Percentiles rank a stretch among this genome's conserved stretches.
phyloP scores from a whole-genome alignment of 805 yeast species.

The Candida ovalis region DNA sequence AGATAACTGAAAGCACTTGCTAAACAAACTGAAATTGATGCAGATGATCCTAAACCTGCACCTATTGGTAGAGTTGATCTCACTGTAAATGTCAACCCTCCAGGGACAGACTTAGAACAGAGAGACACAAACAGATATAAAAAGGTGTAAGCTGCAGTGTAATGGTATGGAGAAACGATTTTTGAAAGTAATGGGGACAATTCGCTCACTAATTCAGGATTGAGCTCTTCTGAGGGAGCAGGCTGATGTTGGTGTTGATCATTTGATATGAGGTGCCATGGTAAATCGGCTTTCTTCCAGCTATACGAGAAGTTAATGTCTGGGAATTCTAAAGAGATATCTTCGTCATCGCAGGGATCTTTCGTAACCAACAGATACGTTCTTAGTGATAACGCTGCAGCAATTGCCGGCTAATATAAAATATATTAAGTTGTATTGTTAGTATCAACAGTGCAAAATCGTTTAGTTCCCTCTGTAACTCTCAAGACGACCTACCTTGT shows the following conservation, averaged over 20 bases:
- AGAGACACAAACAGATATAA: slow-evolving; percentile 68
- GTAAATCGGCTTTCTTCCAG: slow-evolving; percentile 63
- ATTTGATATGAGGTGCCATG: slow-evolving; percentile 44
- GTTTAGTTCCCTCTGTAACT: not conserved
- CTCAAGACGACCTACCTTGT: slow-evolving; percentile 47
- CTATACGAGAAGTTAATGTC: slow-evolving; percentile 64
- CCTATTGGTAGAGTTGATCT: slow-evolving; percentile 91
- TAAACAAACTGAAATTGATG: slow-evolving; percentile 81
- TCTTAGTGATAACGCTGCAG: slow-evolving; percentile 86
- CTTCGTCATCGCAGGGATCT: slow-evolving; percentile 34
- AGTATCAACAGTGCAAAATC: too few relatives aligned
- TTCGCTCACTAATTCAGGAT: slow-evolving; percentile 52
- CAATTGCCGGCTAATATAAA: slow-evolving; percentile 74
- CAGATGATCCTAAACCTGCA: slow-evolving; percentile 95
- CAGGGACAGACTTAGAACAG: slow-evolving; percentile 44
- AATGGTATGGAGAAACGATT: slow-evolving; percentile 56
- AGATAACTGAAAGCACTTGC: slow-evolving; percentile 67
- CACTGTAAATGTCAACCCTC: slow-evolving; percentile 54
- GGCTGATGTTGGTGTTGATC: slow-evolving; percentile 25
- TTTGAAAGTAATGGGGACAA: slow-evolving; percentile 42
- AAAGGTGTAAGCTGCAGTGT: slow-evolving; percentile 78
- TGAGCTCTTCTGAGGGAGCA: slow-evolving; percentile 48
- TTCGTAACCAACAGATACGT: slow-evolving; percentile 71
- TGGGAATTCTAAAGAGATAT: slow-evolving; percentile 70
- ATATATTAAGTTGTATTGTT: not conserved